These are phyloP conservation scores for Aspergillus carlsbadensis DNA, from an alignment of 495 filamentous ascomycete species.

Conservation along the genomic window DNA sequence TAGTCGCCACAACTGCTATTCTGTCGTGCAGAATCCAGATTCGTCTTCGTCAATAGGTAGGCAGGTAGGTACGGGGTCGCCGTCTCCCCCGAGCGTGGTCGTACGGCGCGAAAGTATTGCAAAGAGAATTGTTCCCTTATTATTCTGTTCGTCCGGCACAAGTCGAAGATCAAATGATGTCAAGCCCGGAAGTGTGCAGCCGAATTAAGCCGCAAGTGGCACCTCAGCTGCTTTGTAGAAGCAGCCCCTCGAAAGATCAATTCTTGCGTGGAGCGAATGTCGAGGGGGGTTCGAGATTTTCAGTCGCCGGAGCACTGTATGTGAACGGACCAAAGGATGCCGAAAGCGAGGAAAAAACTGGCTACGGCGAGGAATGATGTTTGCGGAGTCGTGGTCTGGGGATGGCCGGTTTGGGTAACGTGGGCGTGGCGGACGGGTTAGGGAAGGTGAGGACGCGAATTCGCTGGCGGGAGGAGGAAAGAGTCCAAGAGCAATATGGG, in stretches of 20 bases:
- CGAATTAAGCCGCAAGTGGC: slow-evolving; percentile 23
- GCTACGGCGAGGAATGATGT: neutral
- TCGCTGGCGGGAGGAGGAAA: slow-evolving; percentile 12
- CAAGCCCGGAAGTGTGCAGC: slow-evolving; percentile 15
- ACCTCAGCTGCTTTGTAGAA: slow-evolving; percentile 18
- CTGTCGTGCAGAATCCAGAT: slow-evolving; percentile 10
- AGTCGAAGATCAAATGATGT: slow-evolving; percentile 19
- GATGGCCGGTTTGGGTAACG: slow-evolving; percentile 10
- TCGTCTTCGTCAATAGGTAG: slow-evolving; percentile 3
- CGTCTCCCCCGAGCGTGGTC: slow-evolving; percentile 53
- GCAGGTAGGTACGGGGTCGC: slow-evolving; percentile 46
- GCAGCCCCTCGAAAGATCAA: slow-evolving; percentile 12
- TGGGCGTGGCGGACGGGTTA: neutral
- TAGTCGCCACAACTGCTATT: slow-evolving; percentile 24
- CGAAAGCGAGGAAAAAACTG: slow-evolving; percentile 11
- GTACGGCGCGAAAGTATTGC: slow-evolving; percentile 44
- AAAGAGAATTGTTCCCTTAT: slow-evolving; percentile 25
- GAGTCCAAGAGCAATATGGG: slow-evolving; percentile 20
- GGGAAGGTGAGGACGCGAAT: slow-evolving; percentile 11
- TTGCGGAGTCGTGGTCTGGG: slow-evolving; percentile 4
- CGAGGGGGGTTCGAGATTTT: neutral
- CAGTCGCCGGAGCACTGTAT: neutral
- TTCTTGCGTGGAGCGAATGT: neutral
- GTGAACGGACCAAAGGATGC: slow-evolving; percentile 9
- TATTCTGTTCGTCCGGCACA: slow-evolving; percentile 6